phyloP scores from a whole-genome alignment of 83 land plant species.

The Isoetes engelmannii region DNA sequence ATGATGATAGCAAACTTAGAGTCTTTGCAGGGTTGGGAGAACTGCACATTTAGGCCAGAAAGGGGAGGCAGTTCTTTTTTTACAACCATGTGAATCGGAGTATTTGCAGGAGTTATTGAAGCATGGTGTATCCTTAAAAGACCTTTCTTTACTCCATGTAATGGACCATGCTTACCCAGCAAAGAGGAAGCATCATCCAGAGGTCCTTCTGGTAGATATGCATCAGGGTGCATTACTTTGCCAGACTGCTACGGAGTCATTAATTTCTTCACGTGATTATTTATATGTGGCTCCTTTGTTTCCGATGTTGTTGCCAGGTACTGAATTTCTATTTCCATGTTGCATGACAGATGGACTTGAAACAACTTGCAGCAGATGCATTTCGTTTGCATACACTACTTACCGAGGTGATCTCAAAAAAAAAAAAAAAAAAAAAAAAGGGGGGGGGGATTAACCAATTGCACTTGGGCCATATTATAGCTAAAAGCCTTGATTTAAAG shows the following conservation, averaged over 20 bases:
- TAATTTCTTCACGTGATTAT: slow-evolving; percentile 42
- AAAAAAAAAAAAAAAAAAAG: too few species aligned
- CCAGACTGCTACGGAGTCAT: slow-evolving; percentile 76
- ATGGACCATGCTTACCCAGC: slow-evolving; percentile 27
- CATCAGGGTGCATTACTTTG: slow-evolving; percentile 61
- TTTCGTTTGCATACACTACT: slow-evolving; percentile 91
- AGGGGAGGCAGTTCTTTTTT: slow-evolving; percentile 80
- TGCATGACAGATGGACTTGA: slow-evolving; percentile 38
- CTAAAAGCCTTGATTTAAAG: slow-evolving; percentile 84
- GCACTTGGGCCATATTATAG: slow-evolving; percentile 95
- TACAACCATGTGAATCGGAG: slow-evolving; percentile 80
- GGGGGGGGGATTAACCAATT: slow-evolving; percentile 80
- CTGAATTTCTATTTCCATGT: background rate
- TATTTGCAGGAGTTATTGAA: slow-evolving; percentile 70
- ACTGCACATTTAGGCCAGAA: slow-evolving; percentile 89
- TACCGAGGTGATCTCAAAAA: slow-evolving; percentile 80
- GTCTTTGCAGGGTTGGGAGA: slow-evolving; percentile 81
- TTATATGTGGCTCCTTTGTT: background rate
- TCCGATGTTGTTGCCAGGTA: background rate
- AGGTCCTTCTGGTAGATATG: slow-evolving; percentile 35
- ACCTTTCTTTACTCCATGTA: slow-evolving; percentile 51
- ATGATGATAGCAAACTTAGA: background rate
- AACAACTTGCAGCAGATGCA: slow-evolving; percentile 70
- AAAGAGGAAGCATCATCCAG: background rate
- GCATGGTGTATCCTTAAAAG: slow-evolving; percentile 69